phyloP scores from a whole-genome alignment of 257 asterid species.

The Solanum tarijense region DNA sequence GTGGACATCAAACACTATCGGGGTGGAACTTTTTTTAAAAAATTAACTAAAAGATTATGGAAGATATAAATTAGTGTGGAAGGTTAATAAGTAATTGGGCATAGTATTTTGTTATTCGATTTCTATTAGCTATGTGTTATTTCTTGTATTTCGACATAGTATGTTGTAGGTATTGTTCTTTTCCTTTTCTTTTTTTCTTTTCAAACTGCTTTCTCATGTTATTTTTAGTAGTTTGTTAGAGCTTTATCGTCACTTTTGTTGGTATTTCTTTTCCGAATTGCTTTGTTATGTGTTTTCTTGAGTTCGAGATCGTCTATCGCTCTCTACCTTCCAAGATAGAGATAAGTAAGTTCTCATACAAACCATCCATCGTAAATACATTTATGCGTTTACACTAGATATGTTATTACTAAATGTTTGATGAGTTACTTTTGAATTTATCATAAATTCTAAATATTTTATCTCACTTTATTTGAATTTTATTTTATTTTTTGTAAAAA shows the following conservation, averaged over 20 bases:
- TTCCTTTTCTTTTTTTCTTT: not conserved
- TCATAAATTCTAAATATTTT: not conserved
- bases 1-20: too few relatives aligned
- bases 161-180: not conserved
- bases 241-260: not conserved
- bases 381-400: not conserved
- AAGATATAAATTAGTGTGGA: not conserved
- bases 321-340: not conserved
- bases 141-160: not conserved
- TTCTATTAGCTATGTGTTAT: not conserved
- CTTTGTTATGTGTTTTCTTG: not conserved
- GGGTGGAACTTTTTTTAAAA: too few relatives aligned
- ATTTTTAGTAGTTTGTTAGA: not conserved
- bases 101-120: too few relatives aligned
- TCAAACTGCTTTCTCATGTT: not conserved
- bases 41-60: not conserved
- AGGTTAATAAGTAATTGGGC: not conserved
- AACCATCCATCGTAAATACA: not conserved
- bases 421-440: not conserved
- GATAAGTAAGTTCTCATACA: not conserved
- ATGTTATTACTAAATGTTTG: not conserved
- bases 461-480: not conserved
- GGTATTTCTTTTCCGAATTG: not conserved
- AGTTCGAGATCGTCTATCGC: not conserved
- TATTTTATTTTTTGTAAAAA: not conserved